Percentiles rank a stretch among this genome's conserved stretches.
These are phyloP conservation scores for Lodderomyces elongisporus DNA, from an alignment of 1,139 yeast genomes.

Conservation along the genomic window DNA sequence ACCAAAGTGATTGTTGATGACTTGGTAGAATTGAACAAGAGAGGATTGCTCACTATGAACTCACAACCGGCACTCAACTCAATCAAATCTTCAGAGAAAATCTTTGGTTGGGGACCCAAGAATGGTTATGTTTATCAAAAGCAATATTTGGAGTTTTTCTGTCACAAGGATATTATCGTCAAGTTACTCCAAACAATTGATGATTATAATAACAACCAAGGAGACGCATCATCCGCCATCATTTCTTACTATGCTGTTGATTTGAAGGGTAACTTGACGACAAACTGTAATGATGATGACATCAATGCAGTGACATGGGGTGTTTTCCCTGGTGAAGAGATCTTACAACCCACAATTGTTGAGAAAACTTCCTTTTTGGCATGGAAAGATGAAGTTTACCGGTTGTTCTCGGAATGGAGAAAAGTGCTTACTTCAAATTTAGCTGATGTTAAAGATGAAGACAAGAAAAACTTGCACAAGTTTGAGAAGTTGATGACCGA, in stretches of 20 bases:
- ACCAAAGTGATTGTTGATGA: constrained; percentile 57
- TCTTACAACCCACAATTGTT: constrained; percentile 89
- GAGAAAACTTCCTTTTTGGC: constrained; percentile 84
- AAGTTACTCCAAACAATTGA: constrained; percentile 35
- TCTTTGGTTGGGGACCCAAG: constrained; percentile 94
- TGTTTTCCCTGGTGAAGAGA: constrained; percentile 87
- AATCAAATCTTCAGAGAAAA: constrained; percentile 59
- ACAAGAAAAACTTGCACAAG: constrained; percentile 18
- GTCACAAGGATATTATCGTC: constrained; percentile 53
- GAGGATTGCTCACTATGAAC: constrained; percentile 76
- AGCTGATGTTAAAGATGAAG: constrained; percentile 30
- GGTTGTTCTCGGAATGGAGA: constrained; percentile 80
- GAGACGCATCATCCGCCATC: constrained; percentile 36
- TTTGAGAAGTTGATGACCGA: constrained; percentile 41
- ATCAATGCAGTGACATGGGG: constrained; percentile 99
- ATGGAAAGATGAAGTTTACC: constrained; percentile 94
- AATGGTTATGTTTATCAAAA: constrained; percentile 92
- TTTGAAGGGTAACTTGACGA: constrained; percentile 49
- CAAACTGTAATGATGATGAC: constrained; percentile 68
- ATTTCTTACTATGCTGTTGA: constrained; percentile 82
- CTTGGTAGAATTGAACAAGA: constrained; percentile 57
- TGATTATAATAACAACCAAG: constrained; percentile 29
- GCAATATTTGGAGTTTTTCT: constrained; percentile 80
- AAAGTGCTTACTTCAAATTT: constrained; percentile 41
- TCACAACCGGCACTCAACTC: constrained; percentile 96